Percentiles rank a stretch among this genome's conserved stretches.
Conservation (phyloP, 768 basidiomycete species). For the Strobilomyces confusus region DNA sequence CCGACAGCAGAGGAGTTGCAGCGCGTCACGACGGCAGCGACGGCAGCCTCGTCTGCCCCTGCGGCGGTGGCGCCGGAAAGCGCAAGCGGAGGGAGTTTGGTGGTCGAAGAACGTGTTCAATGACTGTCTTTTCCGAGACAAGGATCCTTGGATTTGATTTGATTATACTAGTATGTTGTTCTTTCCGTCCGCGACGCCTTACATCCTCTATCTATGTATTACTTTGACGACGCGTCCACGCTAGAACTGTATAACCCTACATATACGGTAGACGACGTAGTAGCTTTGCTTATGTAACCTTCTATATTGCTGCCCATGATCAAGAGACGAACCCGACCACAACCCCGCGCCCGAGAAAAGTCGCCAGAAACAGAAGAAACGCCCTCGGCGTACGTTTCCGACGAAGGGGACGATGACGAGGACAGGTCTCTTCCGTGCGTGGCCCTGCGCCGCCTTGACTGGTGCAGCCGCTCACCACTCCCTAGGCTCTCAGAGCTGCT, state of each 20-base stretch:
- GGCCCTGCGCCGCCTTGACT: neutral
- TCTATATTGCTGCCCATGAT: constrained; percentile 42
- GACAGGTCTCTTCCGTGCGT: constrained; percentile 49
- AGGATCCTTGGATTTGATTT: constrained; percentile 7
- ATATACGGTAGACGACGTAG: too few relatives aligned
- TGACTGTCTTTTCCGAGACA: constrained; percentile 6
- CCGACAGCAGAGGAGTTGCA: constrained; percentile 23
- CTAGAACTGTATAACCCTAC: too few relatives aligned
- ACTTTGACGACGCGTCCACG: neutral
- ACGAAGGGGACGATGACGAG: constrained; percentile 33
- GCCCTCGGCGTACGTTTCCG: constrained; percentile 4
- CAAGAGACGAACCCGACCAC: constrained; percentile 71
- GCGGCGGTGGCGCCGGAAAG: neutral
- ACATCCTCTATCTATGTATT: neutral
- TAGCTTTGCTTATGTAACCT: constrained; percentile 9
- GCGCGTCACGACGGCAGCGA: constrained; percentile 13
- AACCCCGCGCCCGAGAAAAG: constrained; percentile 49
- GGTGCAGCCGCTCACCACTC: neutral
- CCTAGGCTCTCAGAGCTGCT: constrained; percentile 76
- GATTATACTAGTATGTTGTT: neutral
- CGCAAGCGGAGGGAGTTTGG: constrained; percentile 7
- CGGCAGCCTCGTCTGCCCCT: neutral
- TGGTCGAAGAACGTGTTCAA: constrained; percentile 15
- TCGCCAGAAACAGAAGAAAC: constrained; percentile 34
- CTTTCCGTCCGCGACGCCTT: neutral